Base-by-base conservation (phyloP, 225 moss, liverwort and hornwort species). In the Pseudoscleropodium purum region DNA sequence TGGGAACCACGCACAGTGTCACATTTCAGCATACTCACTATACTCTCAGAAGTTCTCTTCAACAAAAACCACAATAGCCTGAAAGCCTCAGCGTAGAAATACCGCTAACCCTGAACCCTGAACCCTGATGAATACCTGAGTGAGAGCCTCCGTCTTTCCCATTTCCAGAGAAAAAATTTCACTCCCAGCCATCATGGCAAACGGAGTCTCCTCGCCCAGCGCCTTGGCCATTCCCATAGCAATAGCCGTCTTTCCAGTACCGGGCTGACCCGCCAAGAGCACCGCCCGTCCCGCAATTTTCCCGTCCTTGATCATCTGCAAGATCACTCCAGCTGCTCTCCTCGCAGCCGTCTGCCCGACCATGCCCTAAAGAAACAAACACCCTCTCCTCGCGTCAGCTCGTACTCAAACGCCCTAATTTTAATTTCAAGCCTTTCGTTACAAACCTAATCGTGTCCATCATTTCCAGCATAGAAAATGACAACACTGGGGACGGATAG, bases 191-290 rank as follows among this genome's bases (percentile, higher is more conserved):
- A 97, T 97, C 97, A 96, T 97, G 23, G 97, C 97, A 77, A 97
- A 97, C 60, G 97, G 97, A 15, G 96, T 96, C 90, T 97, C 97
- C 89, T 97, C 97, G 19, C 96, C 97, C n/a, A 97, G 90, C 52
- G 95, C 94, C 91, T 97, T 97, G 23, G 97, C 96, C 97, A 97
- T 97, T 27, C 97, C 97, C 97, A 97, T 97, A 17, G 97, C 97
- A 49, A 97, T 96, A 34, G 97, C 97, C 17, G 97, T 97, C 90
- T 97, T 97, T 63, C 97, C 97, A 10, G 97, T 97, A 39, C 97
- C 97, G 15, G 97, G 97, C 89, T 97, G 97, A 52, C 97, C 97
- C 51, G 97, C 97, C 90, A 97, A 87, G 52, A 97, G 91, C 83
- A 97, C 94, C 81, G 94, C 96, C 33, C 97, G 93, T 15, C 97